A percentile compares a stretch with the other conserved stretches of the same genome.
These are phyloP conservation scores for Fusarium chaquense DNA, from an alignment of 2,329 filamentous ascomycete species.

Conservation along the genomic window DNA sequence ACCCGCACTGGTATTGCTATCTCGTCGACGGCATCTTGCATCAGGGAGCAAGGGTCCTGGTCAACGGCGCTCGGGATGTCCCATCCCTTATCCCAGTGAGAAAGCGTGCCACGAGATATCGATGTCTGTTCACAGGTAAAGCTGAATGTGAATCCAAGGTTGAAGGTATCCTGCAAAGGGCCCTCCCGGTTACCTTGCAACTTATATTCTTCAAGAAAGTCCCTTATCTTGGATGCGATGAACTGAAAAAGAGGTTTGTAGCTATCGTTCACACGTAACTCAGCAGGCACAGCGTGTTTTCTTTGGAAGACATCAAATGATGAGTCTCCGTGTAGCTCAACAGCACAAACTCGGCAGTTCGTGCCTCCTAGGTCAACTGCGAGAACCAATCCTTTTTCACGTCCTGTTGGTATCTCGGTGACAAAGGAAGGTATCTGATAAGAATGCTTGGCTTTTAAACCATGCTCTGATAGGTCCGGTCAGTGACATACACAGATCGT, in stretches of 20 bases:
- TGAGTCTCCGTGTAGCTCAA: constrained; percentile 8
- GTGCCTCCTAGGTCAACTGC: constrained; percentile 13
- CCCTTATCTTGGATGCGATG: neutral
- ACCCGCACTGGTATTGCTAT: neutral
- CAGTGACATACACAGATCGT: neutral
- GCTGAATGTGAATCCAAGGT: constrained; percentile 17
- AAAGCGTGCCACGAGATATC: neutral
- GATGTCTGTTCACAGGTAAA: constrained; percentile 16
- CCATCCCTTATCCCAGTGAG: constrained; percentile 25
- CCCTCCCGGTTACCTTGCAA: rapidly evolving
- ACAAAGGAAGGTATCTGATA: constrained; percentile 31
- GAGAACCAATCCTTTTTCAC: constrained; percentile 15
- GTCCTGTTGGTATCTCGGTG: constrained; percentile 14
- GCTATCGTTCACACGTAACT: constrained; percentile 4
- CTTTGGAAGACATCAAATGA: constrained; percentile 2
- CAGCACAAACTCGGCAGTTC: constrained; percentile 13
- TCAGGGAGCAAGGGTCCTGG: constrained; percentile 4
- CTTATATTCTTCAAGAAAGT: neutral
- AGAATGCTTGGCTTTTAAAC: constrained; percentile 18
- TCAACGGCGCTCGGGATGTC: constrained; percentile 7
- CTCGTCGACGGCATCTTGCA: neutral
- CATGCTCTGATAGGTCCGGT: constrained; percentile 21
- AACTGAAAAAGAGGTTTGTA: constrained; percentile 9
- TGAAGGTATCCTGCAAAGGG: rapidly evolving
- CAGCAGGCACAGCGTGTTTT: neutral